Percentiles rank a stretch among this genome's conserved stretches.
These are phyloP conservation scores for Erucastrum elatum DNA, from an alignment of 345 rosid genomes.

Conservation along the genomic window DNA sequence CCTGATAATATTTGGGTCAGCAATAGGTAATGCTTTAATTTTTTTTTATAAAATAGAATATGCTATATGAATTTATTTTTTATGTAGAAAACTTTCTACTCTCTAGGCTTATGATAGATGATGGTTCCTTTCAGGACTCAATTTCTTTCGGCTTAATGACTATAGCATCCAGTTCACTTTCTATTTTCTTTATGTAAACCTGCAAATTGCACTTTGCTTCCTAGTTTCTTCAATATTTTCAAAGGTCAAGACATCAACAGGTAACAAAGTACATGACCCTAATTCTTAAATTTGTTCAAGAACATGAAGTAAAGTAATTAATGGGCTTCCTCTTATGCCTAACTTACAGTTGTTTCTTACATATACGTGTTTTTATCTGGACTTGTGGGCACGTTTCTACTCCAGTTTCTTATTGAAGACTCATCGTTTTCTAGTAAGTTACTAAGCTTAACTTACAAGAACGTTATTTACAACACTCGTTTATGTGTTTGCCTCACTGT, in stretches of 20 bases:
- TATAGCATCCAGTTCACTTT: slow-evolving; percentile 72
- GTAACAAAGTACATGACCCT: slow-evolving; percentile 36
- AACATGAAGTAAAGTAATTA: background rate
- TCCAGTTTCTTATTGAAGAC: slow-evolving; percentile 61
- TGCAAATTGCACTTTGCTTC: slow-evolving; percentile 80
- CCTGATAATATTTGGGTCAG: slow-evolving; percentile 75
- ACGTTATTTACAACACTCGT: background rate
- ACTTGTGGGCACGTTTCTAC: slow-evolving; percentile 76
- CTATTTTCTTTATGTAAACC: slow-evolving; percentile 67
- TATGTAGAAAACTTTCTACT: background rate
- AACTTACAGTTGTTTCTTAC: slow-evolving; percentile 59
- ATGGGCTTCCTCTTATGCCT: slow-evolving; percentile 42
- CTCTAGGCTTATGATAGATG: slow-evolving; percentile 9
- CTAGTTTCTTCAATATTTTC: slow-evolving; percentile 69
- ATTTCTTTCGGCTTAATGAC: slow-evolving; percentile 72
- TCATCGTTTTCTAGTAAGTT: slow-evolving; percentile 72
- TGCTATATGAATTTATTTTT: background rate
- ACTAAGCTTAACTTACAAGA: background rate
- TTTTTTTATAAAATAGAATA: background rate
- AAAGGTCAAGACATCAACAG: slow-evolving; percentile 80
- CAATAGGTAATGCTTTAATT: slow-evolving; percentile 52
- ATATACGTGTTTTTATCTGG: slow-evolving; percentile 74
- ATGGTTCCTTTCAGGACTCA: slow-evolving; percentile 60
- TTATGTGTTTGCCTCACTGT: background rate
- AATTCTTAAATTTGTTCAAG: slow-evolving; percentile 4